These are phyloP conservation scores for Collybiopsis confluens DNA, from an alignment of 768 basidiomycete genomes.

Conservation along the genomic window DNA sequence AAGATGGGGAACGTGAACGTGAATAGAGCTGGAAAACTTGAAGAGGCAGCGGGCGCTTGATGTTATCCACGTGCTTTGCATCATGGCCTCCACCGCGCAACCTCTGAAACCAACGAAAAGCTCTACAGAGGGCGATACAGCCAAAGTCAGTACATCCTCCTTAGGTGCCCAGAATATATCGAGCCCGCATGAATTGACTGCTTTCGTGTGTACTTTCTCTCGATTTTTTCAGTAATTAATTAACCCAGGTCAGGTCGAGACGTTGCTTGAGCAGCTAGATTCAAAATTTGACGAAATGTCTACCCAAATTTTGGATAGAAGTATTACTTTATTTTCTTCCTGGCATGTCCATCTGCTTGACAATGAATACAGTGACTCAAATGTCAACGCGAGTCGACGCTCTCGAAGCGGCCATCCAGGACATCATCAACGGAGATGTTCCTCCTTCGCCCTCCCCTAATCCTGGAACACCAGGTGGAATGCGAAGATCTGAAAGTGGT, in stretches of 20 bases:
- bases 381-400: conserved; percentile 92
- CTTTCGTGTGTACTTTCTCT: conserved; percentile 65
- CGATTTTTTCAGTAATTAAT: neutral
- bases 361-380: conserved; percentile 63
- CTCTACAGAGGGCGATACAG: no score
- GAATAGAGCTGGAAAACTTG: no score
- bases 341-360: conserved; percentile 2
- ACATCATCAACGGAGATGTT: conserved; percentile 79
- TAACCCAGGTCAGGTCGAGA: conserved; percentile 63
- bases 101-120: no score
- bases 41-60: conserved; percentile 18
- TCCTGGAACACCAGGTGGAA: no score
- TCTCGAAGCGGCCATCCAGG: conserved; percentile 85
- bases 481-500: no score
- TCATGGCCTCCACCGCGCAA: no score
- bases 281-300: conserved; percentile 92
- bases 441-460: neutral
- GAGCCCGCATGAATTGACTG: conserved; percentile 90
- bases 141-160: no score
- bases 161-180: no score
- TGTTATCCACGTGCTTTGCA: no score
- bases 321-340: conserved; percentile 42
- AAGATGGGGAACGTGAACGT: no score
- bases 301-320: conserved; percentile 77
- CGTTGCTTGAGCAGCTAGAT: conserved; percentile 80